A percentile compares a stretch with the other conserved stretches of the same genome.
Conservation (phyloP, 306 rosid species). For the Prunus padus region DNA sequence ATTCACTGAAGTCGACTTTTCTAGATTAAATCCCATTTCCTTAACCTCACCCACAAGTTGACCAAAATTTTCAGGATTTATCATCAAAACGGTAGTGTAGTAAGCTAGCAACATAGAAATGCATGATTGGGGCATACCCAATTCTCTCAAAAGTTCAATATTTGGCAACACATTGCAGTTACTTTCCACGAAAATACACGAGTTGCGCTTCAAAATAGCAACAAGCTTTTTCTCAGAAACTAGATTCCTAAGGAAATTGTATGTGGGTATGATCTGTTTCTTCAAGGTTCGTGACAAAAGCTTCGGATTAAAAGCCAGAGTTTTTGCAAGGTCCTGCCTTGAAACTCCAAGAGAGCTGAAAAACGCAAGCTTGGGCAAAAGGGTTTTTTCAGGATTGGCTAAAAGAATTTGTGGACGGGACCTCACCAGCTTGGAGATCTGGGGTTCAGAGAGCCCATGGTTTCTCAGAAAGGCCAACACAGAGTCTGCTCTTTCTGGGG, state of each 20-base stretch:
- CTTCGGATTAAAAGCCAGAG: background rate
- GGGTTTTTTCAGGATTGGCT: constrained; percentile 10
- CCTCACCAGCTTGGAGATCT: background rate
- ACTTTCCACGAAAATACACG: background rate
- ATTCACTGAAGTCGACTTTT: background rate
- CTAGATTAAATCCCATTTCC: constrained; percentile 39
- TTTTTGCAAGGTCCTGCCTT: constrained; percentile 15
- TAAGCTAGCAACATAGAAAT: too few relatives aligned
- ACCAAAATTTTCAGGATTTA: background rate
- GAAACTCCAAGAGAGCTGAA: constrained; percentile 35
- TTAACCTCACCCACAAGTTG: constrained; percentile 21
- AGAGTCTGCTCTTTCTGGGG: background rate
- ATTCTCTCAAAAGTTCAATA: constrained; percentile 24
- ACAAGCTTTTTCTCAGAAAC: constrained; percentile 22
- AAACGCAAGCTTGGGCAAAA: constrained; percentile 40
- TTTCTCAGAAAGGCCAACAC: background rate
- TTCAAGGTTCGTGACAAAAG: constrained; percentile 13
- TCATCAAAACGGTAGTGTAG: background rate
- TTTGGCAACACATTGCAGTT: constrained; percentile 9
- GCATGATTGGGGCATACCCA: constrained; percentile 21
- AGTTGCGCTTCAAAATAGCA: background rate
- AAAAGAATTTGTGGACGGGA: background rate
- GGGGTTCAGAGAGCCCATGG: background rate
- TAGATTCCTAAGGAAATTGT: constrained; percentile 18
- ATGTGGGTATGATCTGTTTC: constrained; percentile 24